Evolutionary conservation across 192 early-diverging fungal genomes (phyloP), one percentile per base, ranked within the genome.

Genomic region (Coemansia sp.): DNA sequence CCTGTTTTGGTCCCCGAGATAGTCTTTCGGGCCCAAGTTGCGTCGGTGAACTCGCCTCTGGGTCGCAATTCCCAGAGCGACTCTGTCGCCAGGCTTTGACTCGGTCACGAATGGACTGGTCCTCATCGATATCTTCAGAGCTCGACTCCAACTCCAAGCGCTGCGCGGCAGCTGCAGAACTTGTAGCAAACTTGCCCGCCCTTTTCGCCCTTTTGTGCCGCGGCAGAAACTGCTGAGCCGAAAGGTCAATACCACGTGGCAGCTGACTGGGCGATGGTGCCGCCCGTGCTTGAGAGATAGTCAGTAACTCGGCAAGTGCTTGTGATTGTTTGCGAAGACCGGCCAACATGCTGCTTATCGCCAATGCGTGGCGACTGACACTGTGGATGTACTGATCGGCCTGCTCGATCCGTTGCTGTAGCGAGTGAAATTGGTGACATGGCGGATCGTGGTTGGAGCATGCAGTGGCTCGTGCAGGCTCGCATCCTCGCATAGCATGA

Each of bases 391-490:
- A 68, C 2, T 62, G 53, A 46, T 68, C 68, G 4, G 77, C 65
- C 52, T 70, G 71, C 40, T 74, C 77, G 16, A 78, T 72, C 23
- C 77, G 77, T 64, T 52, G 68, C 4, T 74, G 60, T n/a, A 70
- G 57, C 6, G 59, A 43, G 39, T 67, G 64, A 50, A 73, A 37
- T 46, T 73, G 67, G n/a, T 50, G 55, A 21, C 64, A 64, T 4
- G 68, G 62, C 39, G 14, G 30, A 39, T 63, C 40, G 14, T 63
- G 63, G 63, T 50, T 40, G 32, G 8, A 30, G 57, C 57, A 77
- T 0, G 32, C 23, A n/a, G 19, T n/a, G 6, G 10, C 39, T 32
- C 19, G 16, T 19, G 16, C 19, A 49, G 17, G 19, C 16, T 49
- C 46, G 19, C n/a, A 49, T n/a, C 6, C 46, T n/a, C 46, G 16